Base-by-base conservation (phyloP, 805 yeast genomes). In the Sugiyamaella valdiviana region DNA sequence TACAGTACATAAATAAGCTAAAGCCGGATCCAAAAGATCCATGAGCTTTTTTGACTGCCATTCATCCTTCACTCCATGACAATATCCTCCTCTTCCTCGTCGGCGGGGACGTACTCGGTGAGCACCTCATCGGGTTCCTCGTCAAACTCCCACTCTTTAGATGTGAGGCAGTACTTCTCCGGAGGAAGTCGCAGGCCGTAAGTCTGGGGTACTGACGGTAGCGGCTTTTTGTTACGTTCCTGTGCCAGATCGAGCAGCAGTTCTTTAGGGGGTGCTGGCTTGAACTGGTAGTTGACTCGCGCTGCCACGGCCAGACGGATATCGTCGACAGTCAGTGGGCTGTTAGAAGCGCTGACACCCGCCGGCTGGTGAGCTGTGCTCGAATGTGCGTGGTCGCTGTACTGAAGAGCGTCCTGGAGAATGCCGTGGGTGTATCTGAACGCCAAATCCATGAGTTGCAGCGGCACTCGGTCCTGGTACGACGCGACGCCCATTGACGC, bases 391-490 rank as follows among this genome's bases (percentile, higher is more conserved):
- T 93, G 95, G 63, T 93, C 99, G 52, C 81, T 83, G 66, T 90
- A 93, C 2, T 85, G 73, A 46, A 86, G 76, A 0, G 99, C 97
- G 64, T 95, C 99, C 59, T 85, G 85, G 50, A 95, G 68, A 2
- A 93, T 84, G 4, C 89, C 83, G 20, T 83, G 75, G 3, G 99
- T 88, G 72, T 93, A 93, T 53, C 75, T 58, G 67, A 86, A 83
- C 12, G 99, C 98, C 71, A 93, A 93, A 64, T 93, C 99, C 95
- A 95, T 88, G 50, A 93, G 73, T 64, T 93, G 98, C 20, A 95
- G 66, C 0, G 98, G 96, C 2, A 93, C 98, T 50, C 89, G 95
- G 62, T 93, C 98, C 64, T 93, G 96, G 67, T 91, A 93, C 51
- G 84, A 79, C 49, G 84, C 86, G 22, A 93, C 85, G 1, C 95